Percentiles rank a stretch among this genome's conserved stretches.
Evolutionary conservation across 306 rosid species (phyloP).

Genomic region (Cicer judaicum): DNA sequence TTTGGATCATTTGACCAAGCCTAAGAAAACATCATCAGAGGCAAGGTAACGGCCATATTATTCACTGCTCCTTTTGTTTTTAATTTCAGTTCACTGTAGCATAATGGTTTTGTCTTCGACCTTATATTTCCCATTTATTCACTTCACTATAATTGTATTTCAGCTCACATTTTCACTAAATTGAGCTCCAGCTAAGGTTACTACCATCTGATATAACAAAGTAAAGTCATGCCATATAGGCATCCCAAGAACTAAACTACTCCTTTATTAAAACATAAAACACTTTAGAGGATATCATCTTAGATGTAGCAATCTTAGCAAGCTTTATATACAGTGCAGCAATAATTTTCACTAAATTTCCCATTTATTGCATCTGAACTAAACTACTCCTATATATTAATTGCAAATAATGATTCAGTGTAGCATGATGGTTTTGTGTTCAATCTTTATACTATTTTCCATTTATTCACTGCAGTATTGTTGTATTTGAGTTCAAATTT

Average conservation of each 20-base stretch:
- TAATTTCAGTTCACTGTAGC: background rate
- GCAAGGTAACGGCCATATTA: background rate
- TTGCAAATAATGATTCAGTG: background rate
- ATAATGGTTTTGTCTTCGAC: background rate
- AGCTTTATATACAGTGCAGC: conserved; percentile 48
- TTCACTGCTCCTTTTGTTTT: background rate
- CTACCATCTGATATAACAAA: conserved; percentile 31
- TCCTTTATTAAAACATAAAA: conserved; percentile 33
- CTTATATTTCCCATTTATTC: background rate
- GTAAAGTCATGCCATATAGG: conserved; percentile 10
- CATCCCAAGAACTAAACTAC: conserved; percentile 9
- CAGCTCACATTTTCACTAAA: conserved; percentile 7
- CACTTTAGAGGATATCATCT: conserved; percentile 90
- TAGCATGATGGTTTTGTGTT: background rate
- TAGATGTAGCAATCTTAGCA: conserved; percentile 90
- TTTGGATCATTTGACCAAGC: background rate
- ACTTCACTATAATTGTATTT: background rate
- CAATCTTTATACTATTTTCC: background rate
- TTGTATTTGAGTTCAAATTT: background rate
- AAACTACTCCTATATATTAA: too few species aligned
- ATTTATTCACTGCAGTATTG: background rate
- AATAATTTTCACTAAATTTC: too few species aligned
- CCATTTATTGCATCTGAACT: too few species aligned
- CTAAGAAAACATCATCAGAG: background rate
- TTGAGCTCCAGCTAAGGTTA: background rate